Conservation (phyloP, 352 stramenopile species). For the Globisporangium perplexum region DNA sequence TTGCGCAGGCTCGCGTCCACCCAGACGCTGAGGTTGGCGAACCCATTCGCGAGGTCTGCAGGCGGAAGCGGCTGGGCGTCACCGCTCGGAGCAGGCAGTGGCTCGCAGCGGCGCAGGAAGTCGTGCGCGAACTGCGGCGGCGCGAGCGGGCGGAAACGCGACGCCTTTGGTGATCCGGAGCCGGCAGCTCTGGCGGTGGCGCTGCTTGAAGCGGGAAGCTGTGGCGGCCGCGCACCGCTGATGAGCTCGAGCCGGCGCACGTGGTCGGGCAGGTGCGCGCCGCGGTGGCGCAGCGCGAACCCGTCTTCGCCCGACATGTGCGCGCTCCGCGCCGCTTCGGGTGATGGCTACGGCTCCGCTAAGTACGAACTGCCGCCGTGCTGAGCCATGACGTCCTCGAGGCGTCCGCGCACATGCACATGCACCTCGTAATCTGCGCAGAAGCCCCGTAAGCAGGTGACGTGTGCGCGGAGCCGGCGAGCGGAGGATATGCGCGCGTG, state of each 20-base stretch:
- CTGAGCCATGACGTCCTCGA: too few species aligned
- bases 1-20: constrained; percentile 19
- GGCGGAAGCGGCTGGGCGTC: background rate
- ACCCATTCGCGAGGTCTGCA: constrained; percentile 16
- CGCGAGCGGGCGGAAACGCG: constrained; percentile 4
- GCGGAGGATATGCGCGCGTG: too few species aligned
- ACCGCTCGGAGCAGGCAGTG: background rate
- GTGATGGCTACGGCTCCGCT: constrained; percentile 1
- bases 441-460: too few species aligned
- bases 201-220: too few species aligned
- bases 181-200: background rate
- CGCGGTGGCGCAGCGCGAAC: constrained; percentile 24
- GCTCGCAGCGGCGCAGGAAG: background rate
- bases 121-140: constrained; percentile 6
- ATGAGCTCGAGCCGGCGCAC: constrained; percentile 27
- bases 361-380: too few species aligned
- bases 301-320: constrained; percentile 8
- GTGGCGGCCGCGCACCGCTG: background rate
- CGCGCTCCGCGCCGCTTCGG: background rate
- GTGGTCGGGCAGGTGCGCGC: constrained; percentile 27
- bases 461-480: too few species aligned
- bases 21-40: constrained; percentile 36
- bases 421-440: too few species aligned
- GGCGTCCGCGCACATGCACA: too few species aligned
- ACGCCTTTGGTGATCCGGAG: background rate